phyloP scores from a whole-genome alignment of 768 basidiomycete genomes.

The Amanita polypyramis region DNA sequence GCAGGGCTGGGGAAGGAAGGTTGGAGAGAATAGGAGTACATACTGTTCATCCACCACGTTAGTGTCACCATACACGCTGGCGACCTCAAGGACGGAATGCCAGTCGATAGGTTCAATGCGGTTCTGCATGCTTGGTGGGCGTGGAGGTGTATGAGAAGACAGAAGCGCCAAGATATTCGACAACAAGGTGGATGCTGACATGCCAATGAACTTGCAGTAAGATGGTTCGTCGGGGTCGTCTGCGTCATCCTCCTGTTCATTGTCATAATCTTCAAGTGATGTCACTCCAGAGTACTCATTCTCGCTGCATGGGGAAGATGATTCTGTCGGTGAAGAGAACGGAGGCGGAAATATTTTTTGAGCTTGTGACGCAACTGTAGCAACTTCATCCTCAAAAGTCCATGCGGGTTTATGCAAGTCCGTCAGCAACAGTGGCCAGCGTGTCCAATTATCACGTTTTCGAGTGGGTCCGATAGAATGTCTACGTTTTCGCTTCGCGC shows the following conservation, averaged over 20 bases:
- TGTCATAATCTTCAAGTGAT: constrained; percentile 11
- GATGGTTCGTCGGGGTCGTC: constrained; percentile 22
- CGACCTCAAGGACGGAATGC: constrained; percentile 48
- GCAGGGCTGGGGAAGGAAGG: background rate
- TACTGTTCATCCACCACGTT: constrained; percentile 25
- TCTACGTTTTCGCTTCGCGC: constrained; percentile 15
- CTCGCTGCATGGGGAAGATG: background rate
- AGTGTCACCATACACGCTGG: constrained; percentile 29
- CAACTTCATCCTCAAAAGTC: constrained; percentile 60
- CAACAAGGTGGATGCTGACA: constrained; percentile 34
- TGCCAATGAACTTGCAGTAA: constrained; percentile 27
- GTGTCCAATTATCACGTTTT: constrained; percentile 51
- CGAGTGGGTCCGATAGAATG: constrained; percentile 10
- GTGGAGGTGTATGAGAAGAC: constrained; percentile 43
- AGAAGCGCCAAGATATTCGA: constrained; percentile 43
- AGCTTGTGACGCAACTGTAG: constrained; percentile 30
- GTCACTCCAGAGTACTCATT: background rate
- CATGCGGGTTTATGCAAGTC: constrained; percentile 64
- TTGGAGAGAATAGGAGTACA: constrained; percentile 9
- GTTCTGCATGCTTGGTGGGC: constrained; percentile 52
- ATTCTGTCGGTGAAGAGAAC: background rate
- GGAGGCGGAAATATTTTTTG: constrained; percentile 16
- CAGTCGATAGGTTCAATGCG: constrained; percentile 53
- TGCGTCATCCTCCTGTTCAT: constrained; percentile 15
- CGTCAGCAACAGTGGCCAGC: constrained; percentile 59